phyloP scores from a whole-genome alignment of 2,329 filamentous ascomycete species.

The Alternaria solani region DNA sequence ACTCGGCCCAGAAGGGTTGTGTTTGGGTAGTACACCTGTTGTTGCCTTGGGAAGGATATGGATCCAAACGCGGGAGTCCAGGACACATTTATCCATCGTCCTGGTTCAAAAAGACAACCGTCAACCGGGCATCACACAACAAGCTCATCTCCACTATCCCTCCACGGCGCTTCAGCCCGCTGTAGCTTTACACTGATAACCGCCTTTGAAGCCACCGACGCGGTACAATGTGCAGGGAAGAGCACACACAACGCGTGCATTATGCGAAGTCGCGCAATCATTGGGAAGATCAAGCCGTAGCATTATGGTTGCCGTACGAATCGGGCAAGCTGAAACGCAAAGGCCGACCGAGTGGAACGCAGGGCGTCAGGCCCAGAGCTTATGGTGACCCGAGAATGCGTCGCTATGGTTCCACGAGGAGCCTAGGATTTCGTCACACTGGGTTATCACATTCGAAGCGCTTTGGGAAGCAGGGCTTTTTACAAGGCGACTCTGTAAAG shows the following conservation, averaged over 20 bases:
- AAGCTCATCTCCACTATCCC: conserved; percentile 18
- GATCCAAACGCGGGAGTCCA: too few relatives aligned
- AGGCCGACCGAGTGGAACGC: conserved; percentile 35
- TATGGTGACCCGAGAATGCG: conserved; percentile 12
- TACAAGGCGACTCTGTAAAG: conserved; percentile 21
- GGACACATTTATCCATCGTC: conserved; percentile 17
- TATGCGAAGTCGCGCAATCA: too few relatives aligned
- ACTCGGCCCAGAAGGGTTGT: too few relatives aligned
- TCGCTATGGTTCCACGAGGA: too few relatives aligned
- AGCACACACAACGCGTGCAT: too few relatives aligned
- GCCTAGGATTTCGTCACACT: conserved; percentile 28
- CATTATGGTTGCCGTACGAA: too few relatives aligned
- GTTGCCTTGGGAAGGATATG: too few relatives aligned
- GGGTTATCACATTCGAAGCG: conserved; percentile 30
- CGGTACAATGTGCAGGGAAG: conserved; percentile 9
- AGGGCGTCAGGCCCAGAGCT: conserved; percentile 26
- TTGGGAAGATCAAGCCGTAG: too few relatives aligned
- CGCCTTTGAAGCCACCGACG: conserved; percentile 23
- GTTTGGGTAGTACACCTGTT: too few relatives aligned
- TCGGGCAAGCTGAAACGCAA: conserved; percentile 35
- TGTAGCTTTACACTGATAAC: conserved; percentile 2
- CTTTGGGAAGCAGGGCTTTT: conserved; percentile 20
- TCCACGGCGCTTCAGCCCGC: conserved; percentile 22
- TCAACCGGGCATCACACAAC: conserved; percentile 4
- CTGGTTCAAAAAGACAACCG: too few relatives aligned